Evolutionary conservation across 306 rosid genomes (phyloP), one percentile per base, ranked within the genome.

Genomic region (Psophocarpus tetragonolobus): DNA sequence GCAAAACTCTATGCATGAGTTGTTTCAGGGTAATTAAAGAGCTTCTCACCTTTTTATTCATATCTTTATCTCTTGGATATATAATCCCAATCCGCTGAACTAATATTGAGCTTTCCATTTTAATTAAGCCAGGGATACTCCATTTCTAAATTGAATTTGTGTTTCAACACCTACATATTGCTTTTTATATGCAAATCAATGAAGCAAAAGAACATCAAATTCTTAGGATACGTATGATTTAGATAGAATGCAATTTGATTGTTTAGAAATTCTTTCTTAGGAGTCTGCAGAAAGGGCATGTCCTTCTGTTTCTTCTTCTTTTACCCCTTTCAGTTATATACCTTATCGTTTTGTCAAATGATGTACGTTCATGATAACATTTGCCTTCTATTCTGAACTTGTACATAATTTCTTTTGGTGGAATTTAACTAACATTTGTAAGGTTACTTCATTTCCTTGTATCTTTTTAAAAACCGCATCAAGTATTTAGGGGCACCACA

Each of bases 21-120:
- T 89, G 83, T 90, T 90, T 80, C 86, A 90, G 66, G 98, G 98
- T 92, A 90, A 85, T 47, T 58, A 63, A 44, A 48, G 54, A 69
- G 18, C 27, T 82, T 27, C 35, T 29, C 79, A 13, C 51, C 36
- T 74, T 68, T 62, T 62, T 62, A 9, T 35, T 60, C 64, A 47
- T 44, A 48, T 81, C 64, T 84, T 57, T 18, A 26, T 29, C 32
- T 57, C 24, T 27, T 11, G 71, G n/a, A 81, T 10, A 60, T 36
- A 41, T 14, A 23, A 20, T 51, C 58, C 30, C 18, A 17, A 53
- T 29, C 47, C 64, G 44, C 24, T 73, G 57, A 35, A 65, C 66
- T 70, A 39, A n/a, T 66, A 73, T 44, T 68, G 42, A 23, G 80
- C 26, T 67, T 71, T 60, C 42, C 75, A 66, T 81, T 67, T 77